Evolutionary conservation across 805 yeast genomes (phyloP).

Genomic region (Metschnikowia santaceciliae): DNA sequence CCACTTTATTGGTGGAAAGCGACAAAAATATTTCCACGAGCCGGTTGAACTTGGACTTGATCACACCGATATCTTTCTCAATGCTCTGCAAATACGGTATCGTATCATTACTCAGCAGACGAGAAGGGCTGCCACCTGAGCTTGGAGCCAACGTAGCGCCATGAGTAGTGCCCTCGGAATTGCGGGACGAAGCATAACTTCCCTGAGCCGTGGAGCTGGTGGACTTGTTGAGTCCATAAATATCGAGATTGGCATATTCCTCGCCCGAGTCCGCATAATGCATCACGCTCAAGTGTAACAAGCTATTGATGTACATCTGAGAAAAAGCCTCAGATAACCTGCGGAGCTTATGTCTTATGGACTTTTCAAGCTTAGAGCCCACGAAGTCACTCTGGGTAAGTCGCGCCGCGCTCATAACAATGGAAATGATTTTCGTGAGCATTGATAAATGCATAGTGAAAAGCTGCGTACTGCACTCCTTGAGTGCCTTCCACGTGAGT

Average conservation of each 20-base stretch:
- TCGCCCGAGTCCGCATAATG: conserved; percentile 25
- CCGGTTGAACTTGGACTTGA: conserved; percentile 30
- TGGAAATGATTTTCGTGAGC: conserved; percentile 49
- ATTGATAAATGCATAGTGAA: conserved; percentile 53
- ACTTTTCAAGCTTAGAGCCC: conserved; percentile 42
- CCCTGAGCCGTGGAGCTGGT: conserved; percentile 12
- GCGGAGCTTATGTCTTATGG: conserved; percentile 48
- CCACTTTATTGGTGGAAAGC: conserved; percentile 31
- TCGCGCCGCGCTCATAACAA: conserved; percentile 53
- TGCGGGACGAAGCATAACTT: conserved; percentile 9
- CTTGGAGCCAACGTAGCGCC: background rate
- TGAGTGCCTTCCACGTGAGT: conserved; percentile 47
- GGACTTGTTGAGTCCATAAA: conserved; percentile 23
- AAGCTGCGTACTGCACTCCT: conserved; percentile 45
- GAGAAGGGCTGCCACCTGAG: conserved; percentile 3
- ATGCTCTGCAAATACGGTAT: conserved; percentile 35
- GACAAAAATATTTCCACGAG: conserved; percentile 28
- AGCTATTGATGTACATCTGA: conserved; percentile 62
- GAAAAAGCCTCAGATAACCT: conserved; percentile 53
- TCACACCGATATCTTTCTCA: conserved; percentile 34
- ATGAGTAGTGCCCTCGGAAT: conserved; percentile 13
- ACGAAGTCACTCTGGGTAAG: conserved; percentile 49
- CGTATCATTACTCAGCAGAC: conserved; percentile 8
- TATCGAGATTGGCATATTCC: conserved; percentile 30
- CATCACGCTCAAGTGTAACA: conserved; percentile 50